Conservation (phyloP, 257 asterid species). For the Hygrophila difformis region DNA sequence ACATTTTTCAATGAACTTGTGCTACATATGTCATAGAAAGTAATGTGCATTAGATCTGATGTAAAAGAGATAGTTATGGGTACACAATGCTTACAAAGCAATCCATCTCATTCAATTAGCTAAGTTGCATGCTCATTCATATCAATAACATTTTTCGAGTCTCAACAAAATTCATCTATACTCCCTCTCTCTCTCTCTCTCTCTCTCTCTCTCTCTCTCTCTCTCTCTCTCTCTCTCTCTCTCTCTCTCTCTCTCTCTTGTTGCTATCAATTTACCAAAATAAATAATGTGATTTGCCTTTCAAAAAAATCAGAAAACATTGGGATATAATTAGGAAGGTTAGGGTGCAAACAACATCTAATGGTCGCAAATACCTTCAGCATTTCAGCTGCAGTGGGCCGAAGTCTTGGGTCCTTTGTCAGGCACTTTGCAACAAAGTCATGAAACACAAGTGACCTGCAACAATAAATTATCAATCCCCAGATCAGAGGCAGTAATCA, state of each 20-base stretch:
- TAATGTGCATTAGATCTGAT: constrained; percentile 19
- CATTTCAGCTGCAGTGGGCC: constrained; percentile 96
- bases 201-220: too few species aligned
- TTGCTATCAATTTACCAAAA: too few species aligned
- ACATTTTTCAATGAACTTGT: constrained; percentile 95
- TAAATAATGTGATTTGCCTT: too few species aligned
- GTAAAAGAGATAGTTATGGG: constrained; percentile 11
- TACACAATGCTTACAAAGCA: constrained; percentile 10
- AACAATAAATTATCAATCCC: constrained; percentile 16
- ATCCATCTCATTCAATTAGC: constrained; percentile 8
- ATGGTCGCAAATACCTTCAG: constrained; percentile 52
- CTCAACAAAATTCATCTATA: too few species aligned
- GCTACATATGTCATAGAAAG: constrained; percentile 38
- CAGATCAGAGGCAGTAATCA: neutral
- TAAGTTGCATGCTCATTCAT: neutral
- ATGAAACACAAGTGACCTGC: constrained; percentile 96
- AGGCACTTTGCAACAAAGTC: constrained; percentile 93
- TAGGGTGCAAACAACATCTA: constrained; percentile 15
- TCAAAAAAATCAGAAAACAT: too few species aligned
- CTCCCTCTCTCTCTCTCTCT: too few species aligned
- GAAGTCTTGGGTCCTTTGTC: constrained; percentile 91
- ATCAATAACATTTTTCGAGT: neutral
- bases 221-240: too few species aligned
- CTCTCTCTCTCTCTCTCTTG: too few species aligned
- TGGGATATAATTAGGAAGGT: too few species aligned